Evolutionary conservation across 441 rosid genomes (phyloP).

Genomic region (Euphorbia schlechtendalii): DNA sequence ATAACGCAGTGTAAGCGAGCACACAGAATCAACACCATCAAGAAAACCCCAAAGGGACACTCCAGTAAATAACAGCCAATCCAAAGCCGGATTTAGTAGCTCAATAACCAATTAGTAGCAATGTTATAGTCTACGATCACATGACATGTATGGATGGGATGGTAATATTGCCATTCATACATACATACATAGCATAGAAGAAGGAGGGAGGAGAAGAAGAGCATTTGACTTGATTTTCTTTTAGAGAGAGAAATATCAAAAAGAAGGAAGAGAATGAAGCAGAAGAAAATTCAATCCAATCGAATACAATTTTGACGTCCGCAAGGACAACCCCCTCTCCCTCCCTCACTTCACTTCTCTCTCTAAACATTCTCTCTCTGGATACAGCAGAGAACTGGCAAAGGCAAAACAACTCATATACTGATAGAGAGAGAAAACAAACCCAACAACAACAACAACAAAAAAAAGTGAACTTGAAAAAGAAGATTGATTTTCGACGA

Average conservation of each 20-base stretch:
- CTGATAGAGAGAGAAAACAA: constrained; percentile 10
- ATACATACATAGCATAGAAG: background rate
- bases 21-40: too few relatives aligned
- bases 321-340: constrained; percentile 70
- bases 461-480: background rate
- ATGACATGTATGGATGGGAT: too few relatives aligned
- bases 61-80: too few relatives aligned
- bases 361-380: constrained; percentile 39
- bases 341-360: too few relatives aligned
- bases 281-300: constrained; percentile 57
- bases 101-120: too few relatives aligned
- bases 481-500: constrained; percentile 13
- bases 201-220: constrained; percentile 29
- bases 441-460: too few relatives aligned
- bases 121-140: too few relatives aligned
- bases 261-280: constrained; percentile 21
- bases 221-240: constrained; percentile 57
- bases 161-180: too few relatives aligned
- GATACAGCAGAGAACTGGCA: constrained; percentile 57
- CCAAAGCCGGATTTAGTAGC: too few relatives aligned
- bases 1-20: too few relatives aligned
- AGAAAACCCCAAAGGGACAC: too few relatives aligned
- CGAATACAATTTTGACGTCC: constrained; percentile 92
- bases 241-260: constrained; percentile 22
- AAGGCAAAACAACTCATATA: constrained; percentile 6